phyloP scores from a whole-genome alignment of 345 rosid genomes.

The Adansonia digitata region DNA sequence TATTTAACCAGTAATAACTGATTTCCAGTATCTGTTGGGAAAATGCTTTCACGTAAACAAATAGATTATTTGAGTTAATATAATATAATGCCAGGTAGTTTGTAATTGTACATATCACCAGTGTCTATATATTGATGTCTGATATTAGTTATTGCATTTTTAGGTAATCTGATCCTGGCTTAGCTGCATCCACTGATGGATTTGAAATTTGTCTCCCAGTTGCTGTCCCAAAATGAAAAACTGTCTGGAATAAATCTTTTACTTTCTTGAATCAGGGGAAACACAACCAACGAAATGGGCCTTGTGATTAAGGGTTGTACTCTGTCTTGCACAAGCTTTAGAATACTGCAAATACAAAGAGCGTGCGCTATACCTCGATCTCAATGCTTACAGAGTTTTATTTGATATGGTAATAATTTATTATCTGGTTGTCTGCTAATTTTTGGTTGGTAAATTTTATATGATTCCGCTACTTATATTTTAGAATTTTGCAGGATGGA shows the following conservation, averaged over 20 bases:
- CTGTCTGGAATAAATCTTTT: not conserved
- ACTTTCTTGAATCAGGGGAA: conserved; percentile 58
- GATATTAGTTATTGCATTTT: not conserved
- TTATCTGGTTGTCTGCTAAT: not conserved
- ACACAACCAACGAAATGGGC: conserved; percentile 94
- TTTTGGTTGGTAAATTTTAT: conserved; percentile 4
- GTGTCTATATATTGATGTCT: too few relatives aligned
- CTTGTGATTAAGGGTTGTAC: conserved; percentile 87
- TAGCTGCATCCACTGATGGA: not conserved
- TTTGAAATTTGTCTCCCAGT: not conserved
- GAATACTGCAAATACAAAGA: conserved; percentile 87
- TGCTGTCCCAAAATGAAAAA: too few relatives aligned
- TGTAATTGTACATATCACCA: too few relatives aligned
- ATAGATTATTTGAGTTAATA: not conserved
- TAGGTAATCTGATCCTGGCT: not conserved
- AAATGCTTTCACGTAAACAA: not conserved
- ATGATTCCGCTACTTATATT: conserved; percentile 8
- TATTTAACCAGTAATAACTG: too few relatives aligned
- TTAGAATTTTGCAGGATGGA: conserved; percentile 49
- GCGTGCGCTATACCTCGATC: conserved; percentile 82
- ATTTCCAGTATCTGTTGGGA: not conserved
- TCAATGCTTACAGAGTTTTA: conserved; percentile 84
- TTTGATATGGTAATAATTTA: conserved; percentile 66
- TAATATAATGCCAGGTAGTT: too few relatives aligned
- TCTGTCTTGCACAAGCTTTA: conserved; percentile 87